Evolutionary conservation across 2,329 filamentous ascomycete genomes (phyloP), one percentile per base, ranked within the genome.

Genomic region (Epichloe baconii): DNA sequence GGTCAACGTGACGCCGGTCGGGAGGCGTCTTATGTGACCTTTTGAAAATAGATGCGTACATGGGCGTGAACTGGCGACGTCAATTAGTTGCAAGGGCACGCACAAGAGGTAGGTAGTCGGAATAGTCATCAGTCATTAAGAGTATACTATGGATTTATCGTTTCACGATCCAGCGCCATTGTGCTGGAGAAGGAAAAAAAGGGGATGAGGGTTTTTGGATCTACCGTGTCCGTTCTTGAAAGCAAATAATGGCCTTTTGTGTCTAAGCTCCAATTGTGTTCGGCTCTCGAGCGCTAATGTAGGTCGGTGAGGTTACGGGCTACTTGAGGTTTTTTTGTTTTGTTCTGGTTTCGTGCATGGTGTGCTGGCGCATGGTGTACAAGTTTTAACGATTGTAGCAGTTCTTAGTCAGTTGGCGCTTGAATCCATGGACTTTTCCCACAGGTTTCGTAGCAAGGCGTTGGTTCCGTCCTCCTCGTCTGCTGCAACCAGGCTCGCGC

Each of bases 341-440:
- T 42, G 36, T 5, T 23, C 17, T 12, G 40, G 14, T 10, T 23
- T 4, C 14, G 8, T 10, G 17, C 1, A 0, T 44, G 23, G 21
- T 44, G 23, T 31, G n/a, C 12, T 3, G 23, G 12, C 6, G 23
- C 23, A 35, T 31, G 31, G 31, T 31, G 31, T 10, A 11, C 3
- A 31, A 10, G 8, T 0, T 4, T 12, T 3, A n/a, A n/a, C 12
- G 8, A 21, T 23, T 36, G 44, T 17, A 4, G n/a, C 6, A 14
- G 11, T 5, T 48, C 26, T 1, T 47, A 63, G 38, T 62, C 59
- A 11, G 60, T 58, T 81, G 31, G 74, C 73, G 58, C 76, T 76
- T 52, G 81, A 65, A 58, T 81, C 77, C 62, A 73, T 67, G 47
- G 71, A 76, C 69, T 78, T 82, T 44, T 83, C 79, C 80, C 80